Base-by-base conservation (phyloP, 257 asterid genomes). In the Solanum etuberosum region DNA sequence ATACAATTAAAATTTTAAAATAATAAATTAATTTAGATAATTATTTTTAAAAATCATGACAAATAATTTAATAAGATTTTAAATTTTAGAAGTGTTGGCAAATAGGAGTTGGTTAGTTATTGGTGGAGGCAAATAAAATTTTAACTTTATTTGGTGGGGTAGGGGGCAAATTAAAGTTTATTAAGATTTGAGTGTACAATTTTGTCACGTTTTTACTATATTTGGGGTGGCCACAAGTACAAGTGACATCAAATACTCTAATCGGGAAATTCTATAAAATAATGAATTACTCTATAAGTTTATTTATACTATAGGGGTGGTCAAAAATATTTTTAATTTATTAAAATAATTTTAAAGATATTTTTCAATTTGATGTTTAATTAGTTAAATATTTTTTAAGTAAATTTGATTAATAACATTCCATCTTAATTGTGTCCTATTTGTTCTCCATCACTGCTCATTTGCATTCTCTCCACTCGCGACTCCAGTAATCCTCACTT, bases 131-230 rank as follows among this genome's bases (percentile, higher is more conserved):
- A 40, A n/a, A 7, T 31, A 1, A 1, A 70, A 35, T 15, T 34
- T 34, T 8, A 65, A 73, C 11, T 21, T 67, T 73, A 37, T 18
- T 54, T 54, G n/a, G 63, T 54, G 63, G 63, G 61, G 63, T 54
- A 54, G 35, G 34, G 35, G 63, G 38, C 5, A 46, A 80, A 72
- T 72, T 34, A 72, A 21, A 31, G 27, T 16, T 9, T 29, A 1
- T 81, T 43, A 7, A 43, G 68, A 73, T 73, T 35, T 21, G 82
- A 81, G 68, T 81, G 68, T 81, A 5, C 85, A 81, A 81, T 48
- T 81, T 81, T 81, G 7, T 81, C 85, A 81, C 68, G 85, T 48
- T 81, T 40, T 48, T 27, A 46, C 85, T 81, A 43, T 46, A 78
- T 78, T 78, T 78, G 9, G 84, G 38, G 83, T 76, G 83, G 63